Evolutionary conservation across 2,329 filamentous ascomycete species (phyloP).

Genomic region (Neopestalotiopsis sp.): DNA sequence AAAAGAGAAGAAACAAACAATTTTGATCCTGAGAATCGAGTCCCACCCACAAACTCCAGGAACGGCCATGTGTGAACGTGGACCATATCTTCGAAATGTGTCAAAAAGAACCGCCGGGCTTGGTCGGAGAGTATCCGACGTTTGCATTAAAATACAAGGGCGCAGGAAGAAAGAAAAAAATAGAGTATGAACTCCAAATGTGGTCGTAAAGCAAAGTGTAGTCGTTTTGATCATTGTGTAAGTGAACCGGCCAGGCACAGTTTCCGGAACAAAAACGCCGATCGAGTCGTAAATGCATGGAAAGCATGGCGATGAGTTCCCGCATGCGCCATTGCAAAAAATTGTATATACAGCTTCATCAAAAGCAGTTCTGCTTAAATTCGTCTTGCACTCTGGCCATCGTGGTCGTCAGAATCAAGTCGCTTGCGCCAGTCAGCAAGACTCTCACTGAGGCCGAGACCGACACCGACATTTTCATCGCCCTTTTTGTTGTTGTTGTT

Average conservation of each 20-base stretch:
- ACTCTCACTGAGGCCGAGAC: slow-evolving; percentile 69
- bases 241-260: background rate
- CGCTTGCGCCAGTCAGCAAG: slow-evolving; percentile 82
- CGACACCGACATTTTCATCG: slow-evolving; percentile 47
- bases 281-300: slow-evolving; percentile 11
- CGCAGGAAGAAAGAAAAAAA: background rate
- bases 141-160: background rate
- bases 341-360: slow-evolving; percentile 4
- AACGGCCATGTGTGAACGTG: background rate
- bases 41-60: background rate
- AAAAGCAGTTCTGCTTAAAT: slow-evolving; percentile 33
- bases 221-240: slow-evolving; percentile 2
- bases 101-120: background rate
- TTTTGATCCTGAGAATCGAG: background rate
- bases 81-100: slow-evolving; percentile 5
- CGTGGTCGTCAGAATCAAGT: slow-evolving; percentile 64
- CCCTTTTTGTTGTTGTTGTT: slow-evolving; percentile 46
- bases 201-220: slow-evolving; percentile 12
- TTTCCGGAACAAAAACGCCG: background rate
- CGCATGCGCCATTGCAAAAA: background rate
- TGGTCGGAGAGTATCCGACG: background rate
- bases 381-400: slow-evolving; percentile 10
- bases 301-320: background rate
- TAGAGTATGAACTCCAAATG: slow-evolving; percentile 6
- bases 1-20: slow-evolving; percentile 4